Percentiles rank a stretch among this genome's conserved stretches.
These are phyloP conservation scores for Tolypocladium tundrense DNA, from an alignment of 2,329 filamentous ascomycete species.

Conservation along the genomic window DNA sequence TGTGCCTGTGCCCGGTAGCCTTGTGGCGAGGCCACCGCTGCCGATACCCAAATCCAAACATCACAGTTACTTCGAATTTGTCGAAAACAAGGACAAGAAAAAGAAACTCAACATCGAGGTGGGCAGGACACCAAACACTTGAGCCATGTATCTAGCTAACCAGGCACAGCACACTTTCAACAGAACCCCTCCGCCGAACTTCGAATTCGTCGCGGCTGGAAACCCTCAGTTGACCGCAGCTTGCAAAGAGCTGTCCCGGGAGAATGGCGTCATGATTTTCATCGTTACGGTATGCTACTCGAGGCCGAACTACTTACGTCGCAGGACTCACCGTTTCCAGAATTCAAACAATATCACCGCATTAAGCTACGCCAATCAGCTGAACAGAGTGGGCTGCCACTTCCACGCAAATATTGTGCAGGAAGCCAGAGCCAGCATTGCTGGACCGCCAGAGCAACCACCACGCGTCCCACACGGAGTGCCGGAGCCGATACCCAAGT, in stretches of 20 bases:
- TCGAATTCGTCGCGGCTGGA: constrained; percentile 52
- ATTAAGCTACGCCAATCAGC: constrained; percentile 37
- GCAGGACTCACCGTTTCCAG: constrained; percentile 9
- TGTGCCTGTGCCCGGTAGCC: constrained; percentile 15
- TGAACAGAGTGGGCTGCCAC: constrained; percentile 51
- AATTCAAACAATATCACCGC: constrained; percentile 19
- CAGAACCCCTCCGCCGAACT: constrained; percentile 45
- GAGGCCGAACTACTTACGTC: too few species aligned
- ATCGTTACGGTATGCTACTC: constrained; percentile 46
- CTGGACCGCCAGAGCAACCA: constrained; percentile 12
- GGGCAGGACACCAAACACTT: constrained; percentile 10
- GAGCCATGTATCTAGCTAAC: constrained; percentile 11
- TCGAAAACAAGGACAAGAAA: constrained; percentile 54
- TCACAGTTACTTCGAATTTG: constrained; percentile 52
- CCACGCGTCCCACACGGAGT: constrained; percentile 15
- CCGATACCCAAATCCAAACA: constrained; percentile 40
- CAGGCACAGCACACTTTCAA: constrained; percentile 39
- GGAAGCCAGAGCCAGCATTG: constrained; percentile 30
- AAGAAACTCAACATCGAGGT: constrained; percentile 55
- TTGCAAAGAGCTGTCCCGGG: constrained; percentile 56
- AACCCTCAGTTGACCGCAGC: constrained; percentile 48
- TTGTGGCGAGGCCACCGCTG: constrained; percentile 27
- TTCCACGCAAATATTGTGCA: constrained; percentile 50
- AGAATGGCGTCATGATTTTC: constrained; percentile 52
- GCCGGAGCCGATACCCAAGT: constrained; percentile 47